A percentile compares a stretch with the other conserved stretches of the same genome.
Evolutionary conservation across 1,139 yeast species (phyloP).

Genomic region (Protomyces inouyei): DNA sequence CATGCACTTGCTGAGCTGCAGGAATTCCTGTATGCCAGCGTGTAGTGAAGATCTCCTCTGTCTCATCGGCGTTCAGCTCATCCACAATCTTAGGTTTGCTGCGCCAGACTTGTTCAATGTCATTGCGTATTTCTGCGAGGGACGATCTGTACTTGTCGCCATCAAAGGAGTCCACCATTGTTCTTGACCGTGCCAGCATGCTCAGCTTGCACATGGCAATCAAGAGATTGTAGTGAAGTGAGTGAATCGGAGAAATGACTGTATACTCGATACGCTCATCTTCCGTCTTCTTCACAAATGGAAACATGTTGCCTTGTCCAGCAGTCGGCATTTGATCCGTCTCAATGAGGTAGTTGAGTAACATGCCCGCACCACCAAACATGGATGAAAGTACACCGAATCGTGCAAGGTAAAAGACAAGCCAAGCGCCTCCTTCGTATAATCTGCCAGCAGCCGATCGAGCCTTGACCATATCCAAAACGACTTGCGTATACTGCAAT

Average conservation of each 20-base stretch:
- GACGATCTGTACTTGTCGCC: not conserved
- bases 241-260: conserved; percentile 17
- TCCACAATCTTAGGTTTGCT: conserved; percentile 17
- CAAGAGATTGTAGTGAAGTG: not conserved
- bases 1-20: conserved; percentile 10
- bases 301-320: conserved; percentile 27
- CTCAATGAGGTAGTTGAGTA: conserved; percentile 21
- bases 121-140: not conserved
- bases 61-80: conserved; percentile 6
- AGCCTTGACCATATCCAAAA: conserved; percentile 20
- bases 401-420: conserved; percentile 13
- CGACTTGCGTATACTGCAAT: not conserved
- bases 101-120: conserved; percentile 11
- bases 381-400: conserved; percentile 14
- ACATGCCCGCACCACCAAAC: conserved; percentile 16
- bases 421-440: conserved; percentile 21
- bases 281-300: conserved; percentile 22
- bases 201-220: conserved; percentile 4
- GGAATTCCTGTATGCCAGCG: conserved; percentile 20
- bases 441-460: conserved; percentile 19
- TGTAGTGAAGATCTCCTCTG: conserved; percentile 14
- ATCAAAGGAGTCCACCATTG: not conserved
- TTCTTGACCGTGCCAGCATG: conserved; percentile 5
- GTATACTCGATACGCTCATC: conserved; percentile 23
- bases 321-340: conserved; percentile 22